These are phyloP conservation scores for Solanum neorickii DNA, from an alignment of 257 asterid species.

Conservation along the genomic window DNA sequence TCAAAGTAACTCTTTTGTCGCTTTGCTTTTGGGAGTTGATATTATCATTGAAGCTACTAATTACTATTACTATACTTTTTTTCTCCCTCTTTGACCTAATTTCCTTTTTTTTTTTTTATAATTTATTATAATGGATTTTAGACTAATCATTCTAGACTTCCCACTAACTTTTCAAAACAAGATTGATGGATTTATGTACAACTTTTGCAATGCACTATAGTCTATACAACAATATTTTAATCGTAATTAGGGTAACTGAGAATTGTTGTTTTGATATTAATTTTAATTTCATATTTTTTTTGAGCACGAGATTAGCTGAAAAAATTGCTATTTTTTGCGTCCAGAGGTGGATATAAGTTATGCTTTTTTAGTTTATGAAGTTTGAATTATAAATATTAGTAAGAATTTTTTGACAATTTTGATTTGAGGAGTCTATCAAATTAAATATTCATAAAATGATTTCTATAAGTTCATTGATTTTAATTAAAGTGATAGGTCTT, in stretches of 20 bases:
- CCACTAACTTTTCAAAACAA: not conserved
- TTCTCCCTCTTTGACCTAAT: not conserved
- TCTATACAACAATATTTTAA: not conserved
- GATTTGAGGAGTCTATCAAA: not conserved
- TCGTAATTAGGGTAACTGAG: not conserved
- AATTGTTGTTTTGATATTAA: not conserved
- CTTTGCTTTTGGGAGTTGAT: not conserved
- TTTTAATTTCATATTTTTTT: not conserved
- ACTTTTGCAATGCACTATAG: not conserved
- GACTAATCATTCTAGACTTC: not conserved
- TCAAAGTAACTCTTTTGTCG: not conserved
- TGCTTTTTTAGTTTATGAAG: not conserved
- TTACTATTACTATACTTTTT: not conserved
- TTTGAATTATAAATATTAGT: not conserved
- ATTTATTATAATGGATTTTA: not conserved
- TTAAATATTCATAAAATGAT: not conserved
- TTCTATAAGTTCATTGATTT: not conserved
- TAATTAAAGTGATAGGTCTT: not conserved
- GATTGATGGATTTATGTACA: not conserved
- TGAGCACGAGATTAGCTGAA: not conserved
- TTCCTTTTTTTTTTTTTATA: not conserved
- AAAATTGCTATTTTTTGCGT: rapidly evolving
- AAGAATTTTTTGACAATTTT: not conserved
- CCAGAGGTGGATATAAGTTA: not conserved
- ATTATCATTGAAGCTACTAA: not conserved